Evolutionary conservation across 2,329 filamentous ascomycete species (phyloP).

Genomic region (Penicillium sclerotiorum): DNA sequence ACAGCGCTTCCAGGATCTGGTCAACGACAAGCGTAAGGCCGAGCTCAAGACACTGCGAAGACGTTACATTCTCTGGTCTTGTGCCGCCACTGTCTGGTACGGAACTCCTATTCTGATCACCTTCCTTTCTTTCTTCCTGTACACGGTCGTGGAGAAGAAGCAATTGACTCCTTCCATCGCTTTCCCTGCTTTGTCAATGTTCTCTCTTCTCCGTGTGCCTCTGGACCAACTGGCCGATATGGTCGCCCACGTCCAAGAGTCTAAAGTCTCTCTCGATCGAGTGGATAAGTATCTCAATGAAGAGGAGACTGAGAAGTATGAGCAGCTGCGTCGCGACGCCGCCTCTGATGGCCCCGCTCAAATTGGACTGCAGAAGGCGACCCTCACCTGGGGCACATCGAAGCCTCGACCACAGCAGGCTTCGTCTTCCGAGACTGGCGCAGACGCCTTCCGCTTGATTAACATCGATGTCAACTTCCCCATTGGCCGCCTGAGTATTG

Average conservation of each 20-base stretch:
- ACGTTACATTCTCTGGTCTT: constrained; percentile 88
- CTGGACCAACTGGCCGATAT: constrained; percentile 97
- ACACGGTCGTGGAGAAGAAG: constrained; percentile 87
- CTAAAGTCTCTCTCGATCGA: constrained; percentile 94
- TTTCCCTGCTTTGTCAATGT: constrained; percentile 94
- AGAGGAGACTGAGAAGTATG: constrained; percentile 94
- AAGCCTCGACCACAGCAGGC: constrained; percentile 54
- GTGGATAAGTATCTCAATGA: constrained; percentile 92
- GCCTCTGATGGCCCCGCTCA: constrained; percentile 70
- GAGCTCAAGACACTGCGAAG: constrained; percentile 79
- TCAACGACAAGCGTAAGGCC: constrained; percentile 81
- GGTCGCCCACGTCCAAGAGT: constrained; percentile 97
- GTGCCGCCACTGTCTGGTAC: constrained; percentile 93
- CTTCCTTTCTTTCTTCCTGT: constrained; percentile 92
- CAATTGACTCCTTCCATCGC: constrained; percentile 87
- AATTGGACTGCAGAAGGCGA: constrained; percentile 83
- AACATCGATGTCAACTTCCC: constrained; percentile 81
- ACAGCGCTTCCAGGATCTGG: constrained; percentile 79
- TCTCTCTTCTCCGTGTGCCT: constrained; percentile 88
- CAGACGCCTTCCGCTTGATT: constrained; percentile 78
- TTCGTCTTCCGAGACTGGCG: constrained; percentile 62
- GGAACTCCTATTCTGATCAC: constrained; percentile 93
- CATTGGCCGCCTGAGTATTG: constrained; percentile 85
- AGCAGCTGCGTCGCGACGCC: constrained; percentile 73
- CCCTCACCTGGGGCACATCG: constrained; percentile 81